A percentile compares a stretch with the other conserved stretches of the same genome.
Conservation (phyloP, 2,329 filamentous ascomycete species). For the Stachybotrys echinatus region DNA sequence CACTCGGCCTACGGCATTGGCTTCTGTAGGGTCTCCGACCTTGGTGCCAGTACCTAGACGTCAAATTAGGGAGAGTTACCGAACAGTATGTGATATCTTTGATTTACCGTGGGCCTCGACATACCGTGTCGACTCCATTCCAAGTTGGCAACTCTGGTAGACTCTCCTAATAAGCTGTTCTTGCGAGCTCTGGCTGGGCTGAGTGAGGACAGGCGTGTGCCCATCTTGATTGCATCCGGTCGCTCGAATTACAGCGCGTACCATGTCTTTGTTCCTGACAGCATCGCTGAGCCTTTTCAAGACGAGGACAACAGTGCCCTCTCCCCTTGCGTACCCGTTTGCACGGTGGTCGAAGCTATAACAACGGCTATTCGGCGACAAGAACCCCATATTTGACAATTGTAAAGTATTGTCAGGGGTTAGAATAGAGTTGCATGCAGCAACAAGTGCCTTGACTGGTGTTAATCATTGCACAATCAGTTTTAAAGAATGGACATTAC, state of each 20-base stretch:
- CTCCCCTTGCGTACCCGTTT: conserved; percentile 24
- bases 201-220: conserved; percentile 31
- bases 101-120: conserved; percentile 23
- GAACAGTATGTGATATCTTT: neutral
- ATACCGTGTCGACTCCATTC: conserved; percentile 16
- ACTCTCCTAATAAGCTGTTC: conserved; percentile 18
- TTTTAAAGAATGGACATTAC: conserved; percentile 2
- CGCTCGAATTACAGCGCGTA: conserved; percentile 28
- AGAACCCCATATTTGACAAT: conserved; percentile 8
- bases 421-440: conserved; percentile 15
- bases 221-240: conserved; percentile 31
- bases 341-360: conserved; percentile 24
- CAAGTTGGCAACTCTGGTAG: conserved; percentile 20
- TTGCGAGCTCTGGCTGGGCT: conserved; percentile 9
- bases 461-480: neutral
- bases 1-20: conserved; percentile 2
- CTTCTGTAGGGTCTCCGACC: conserved; percentile 9
- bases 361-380: conserved; percentile 19
- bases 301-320: conserved; percentile 29
- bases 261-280: conserved; percentile 30
- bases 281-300: conserved; percentile 46
- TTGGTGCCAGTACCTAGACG: conserved; percentile 8
- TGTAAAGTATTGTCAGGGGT: conserved; percentile 8
- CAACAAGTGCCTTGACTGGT: conserved; percentile 13
- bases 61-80: neutral